Evolutionary conservation across 208 protist species (phyloP), one percentile per base, ranked within the genome.

Genomic region (Trypanosoma congolense): DNA sequence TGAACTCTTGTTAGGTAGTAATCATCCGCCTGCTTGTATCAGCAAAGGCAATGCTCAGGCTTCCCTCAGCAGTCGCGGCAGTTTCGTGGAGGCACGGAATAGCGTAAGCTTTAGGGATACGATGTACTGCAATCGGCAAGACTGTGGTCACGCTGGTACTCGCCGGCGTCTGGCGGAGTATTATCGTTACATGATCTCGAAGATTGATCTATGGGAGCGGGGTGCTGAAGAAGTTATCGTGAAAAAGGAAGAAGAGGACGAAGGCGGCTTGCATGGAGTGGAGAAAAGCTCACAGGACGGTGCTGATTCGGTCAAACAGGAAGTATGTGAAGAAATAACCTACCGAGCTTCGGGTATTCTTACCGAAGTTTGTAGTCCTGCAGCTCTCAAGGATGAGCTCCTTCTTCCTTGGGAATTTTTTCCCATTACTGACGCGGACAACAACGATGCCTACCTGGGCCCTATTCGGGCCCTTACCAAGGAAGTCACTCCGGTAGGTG

Each of bases 321-420:
- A 26, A 42, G 16, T 41, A 19, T 12, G 12, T 40, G 25, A 30
- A 14, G 18, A 30, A 4, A 21, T 45, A 16, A 1, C 36, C 6
- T 86, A 77, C 36, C 70, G 86, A 1, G 80, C 75, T 10, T 12
- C 83, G 0, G 87, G 87, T 22, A 86, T 93, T 62, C 57, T 93
- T n/a, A 91, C 87, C 8, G 73, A 89, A 52, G 67, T 75, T 44
- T 72, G 67, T 14, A 71, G 83, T 26, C 62, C 76, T 10, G 59
- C 61, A 12, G 65, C 65, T 10, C 65, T 76, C 21, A 61, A 49
- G 1, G 57, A 65, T 0, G 58, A 73, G 40, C 65, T 70, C 49
- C 57, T 70, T 22, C 54, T 72, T 45, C 87, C 87, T 58, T 93
- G 87, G 87, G 87, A 93, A 58, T 84, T 93, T 40, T 83, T 76